Percentiles rank a stretch among this genome's conserved stretches.
phyloP scores from a whole-genome alignment of 495 filamentous ascomycete species.

The Cetradonia linearis region DNA sequence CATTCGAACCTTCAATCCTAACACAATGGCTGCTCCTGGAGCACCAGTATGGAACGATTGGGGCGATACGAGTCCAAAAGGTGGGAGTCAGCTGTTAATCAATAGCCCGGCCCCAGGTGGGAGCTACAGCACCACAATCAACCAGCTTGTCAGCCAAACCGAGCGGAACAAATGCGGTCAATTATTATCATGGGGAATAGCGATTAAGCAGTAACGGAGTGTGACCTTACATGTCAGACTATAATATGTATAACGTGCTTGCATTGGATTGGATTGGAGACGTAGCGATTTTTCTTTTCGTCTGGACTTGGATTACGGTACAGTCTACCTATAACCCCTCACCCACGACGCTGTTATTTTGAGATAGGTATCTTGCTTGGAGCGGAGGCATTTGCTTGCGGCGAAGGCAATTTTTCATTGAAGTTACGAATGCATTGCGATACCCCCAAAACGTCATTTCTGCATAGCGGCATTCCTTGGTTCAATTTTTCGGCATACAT shows the following conservation, averaged over 20 bases:
- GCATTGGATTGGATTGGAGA: background rate
- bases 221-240: background rate
- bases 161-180: background rate
- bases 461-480: background rate
- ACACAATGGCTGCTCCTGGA: constrained; percentile 36
- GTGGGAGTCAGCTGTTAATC: constrained; percentile 1
- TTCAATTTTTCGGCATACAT: background rate
- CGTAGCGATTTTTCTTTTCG: background rate
- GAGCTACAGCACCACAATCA: background rate
- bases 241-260: background rate
- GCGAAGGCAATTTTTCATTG: background rate
- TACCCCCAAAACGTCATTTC: background rate
- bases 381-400: background rate
- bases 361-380: background rate
- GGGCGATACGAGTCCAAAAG: constrained; percentile 22
- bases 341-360: background rate
- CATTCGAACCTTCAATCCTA: constrained; percentile 54
- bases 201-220: background rate
- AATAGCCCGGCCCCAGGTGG: background rate
- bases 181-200: constrained; percentile 1
- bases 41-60: constrained; percentile 43
- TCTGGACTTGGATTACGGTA: background rate
- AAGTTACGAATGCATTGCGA: background rate
- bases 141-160: background rate
- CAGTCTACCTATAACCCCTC: background rate